phyloP scores from a whole-genome alignment of 169 alveolate genomes.

The Cryptosporidium canis region DNA sequence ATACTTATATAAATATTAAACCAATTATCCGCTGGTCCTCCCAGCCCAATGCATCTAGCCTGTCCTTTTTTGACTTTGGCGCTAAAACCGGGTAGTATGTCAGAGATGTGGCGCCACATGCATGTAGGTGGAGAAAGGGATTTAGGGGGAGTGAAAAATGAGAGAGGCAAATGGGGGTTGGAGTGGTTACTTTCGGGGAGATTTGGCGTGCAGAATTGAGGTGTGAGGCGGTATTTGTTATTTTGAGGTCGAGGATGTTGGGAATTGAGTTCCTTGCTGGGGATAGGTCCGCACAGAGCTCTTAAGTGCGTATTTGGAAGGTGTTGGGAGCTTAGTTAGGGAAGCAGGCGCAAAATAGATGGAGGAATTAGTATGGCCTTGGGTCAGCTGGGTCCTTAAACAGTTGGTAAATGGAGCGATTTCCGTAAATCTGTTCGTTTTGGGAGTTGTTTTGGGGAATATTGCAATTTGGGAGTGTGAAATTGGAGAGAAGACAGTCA shows the following conservation, averaged over 20 bases:
- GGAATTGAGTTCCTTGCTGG: too few relatives aligned
- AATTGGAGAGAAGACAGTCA: conserved; percentile 38
- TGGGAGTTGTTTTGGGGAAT: conserved; percentile 14
- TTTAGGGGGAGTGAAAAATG: background rate
- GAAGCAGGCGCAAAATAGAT: background rate
- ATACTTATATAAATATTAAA: too few relatives aligned
- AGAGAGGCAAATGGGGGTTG: background rate
- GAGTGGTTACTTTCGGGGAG: background rate
- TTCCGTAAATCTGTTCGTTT: conserved; percentile 7
- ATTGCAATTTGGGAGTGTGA: conserved; percentile 52
- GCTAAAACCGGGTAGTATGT: background rate
- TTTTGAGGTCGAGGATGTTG: too few relatives aligned
- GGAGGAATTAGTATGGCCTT: background rate
- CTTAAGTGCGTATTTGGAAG: background rate
- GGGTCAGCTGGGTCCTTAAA: conserved; percentile 1
- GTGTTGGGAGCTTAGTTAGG: background rate
- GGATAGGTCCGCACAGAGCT: too few relatives aligned
- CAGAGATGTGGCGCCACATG: background rate
- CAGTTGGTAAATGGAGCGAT: conserved; percentile 7
- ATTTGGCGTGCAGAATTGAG: background rate
- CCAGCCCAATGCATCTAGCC: background rate
- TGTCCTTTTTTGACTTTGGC: background rate
- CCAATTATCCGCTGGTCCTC: background rate
- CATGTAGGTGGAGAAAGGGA: background rate
- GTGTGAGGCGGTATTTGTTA: too few relatives aligned